phyloP scores from a whole-genome alignment of 495 filamentous ascomycete genomes.

The Talaromyces thailandensis region DNA sequence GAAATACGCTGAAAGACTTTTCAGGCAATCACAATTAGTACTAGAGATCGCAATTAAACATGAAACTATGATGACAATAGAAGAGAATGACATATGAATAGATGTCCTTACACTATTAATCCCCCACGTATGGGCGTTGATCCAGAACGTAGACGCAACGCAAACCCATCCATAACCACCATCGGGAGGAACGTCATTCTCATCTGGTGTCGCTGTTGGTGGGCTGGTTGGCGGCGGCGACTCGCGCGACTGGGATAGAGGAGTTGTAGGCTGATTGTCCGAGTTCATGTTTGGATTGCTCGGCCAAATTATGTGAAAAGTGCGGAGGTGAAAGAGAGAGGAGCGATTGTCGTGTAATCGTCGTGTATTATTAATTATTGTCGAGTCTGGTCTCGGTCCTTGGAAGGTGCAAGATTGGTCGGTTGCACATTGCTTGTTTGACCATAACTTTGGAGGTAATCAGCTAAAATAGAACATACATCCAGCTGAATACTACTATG shows the following conservation, averaged over 20 bases:
- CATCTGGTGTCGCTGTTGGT: neutral
- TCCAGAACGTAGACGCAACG: slow-evolving; percentile 39
- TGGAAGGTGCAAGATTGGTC: no score
- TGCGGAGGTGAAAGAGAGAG: neutral
- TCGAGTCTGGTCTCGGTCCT: no score
- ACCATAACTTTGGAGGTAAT: no score
- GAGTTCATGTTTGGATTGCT: neutral
- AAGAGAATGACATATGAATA: neutral
- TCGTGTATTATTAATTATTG: neutral
- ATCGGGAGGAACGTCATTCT: slow-evolving; percentile 28
- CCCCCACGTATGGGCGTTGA: slow-evolving; percentile 56
- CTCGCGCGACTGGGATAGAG: neutral
- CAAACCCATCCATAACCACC: slow-evolving; percentile 56
- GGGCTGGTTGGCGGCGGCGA: neutral
- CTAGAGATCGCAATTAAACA: neutral
- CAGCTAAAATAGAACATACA: no score
- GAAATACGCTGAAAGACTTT: slow-evolving; percentile 54
- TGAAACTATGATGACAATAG: neutral
- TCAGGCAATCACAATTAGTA: slow-evolving; percentile 1
- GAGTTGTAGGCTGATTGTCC: neutral
- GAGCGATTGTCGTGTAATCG: neutral
- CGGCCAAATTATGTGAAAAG: neutral
- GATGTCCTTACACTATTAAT: slow-evolving; percentile 38
- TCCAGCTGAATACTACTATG: no score
- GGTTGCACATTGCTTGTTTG: no score